A percentile compares a stretch with the other conserved stretches of the same genome.
Conservation (phyloP, 2,329 filamentous ascomycete genomes). For the Pyrenophora seminiperda region DNA sequence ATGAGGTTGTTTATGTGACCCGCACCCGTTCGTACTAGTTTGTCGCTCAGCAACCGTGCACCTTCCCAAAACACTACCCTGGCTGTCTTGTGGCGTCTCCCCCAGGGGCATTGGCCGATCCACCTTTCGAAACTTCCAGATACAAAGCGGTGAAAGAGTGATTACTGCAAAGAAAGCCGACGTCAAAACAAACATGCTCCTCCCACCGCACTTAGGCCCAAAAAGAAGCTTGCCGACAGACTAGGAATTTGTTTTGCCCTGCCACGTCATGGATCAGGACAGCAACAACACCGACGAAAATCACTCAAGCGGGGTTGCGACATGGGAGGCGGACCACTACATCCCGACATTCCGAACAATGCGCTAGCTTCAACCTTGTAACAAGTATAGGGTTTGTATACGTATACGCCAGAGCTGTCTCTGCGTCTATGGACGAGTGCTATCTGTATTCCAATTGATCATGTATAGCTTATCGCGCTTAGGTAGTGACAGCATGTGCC, state of each 20-base stretch:
- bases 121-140: conserved; percentile 11
- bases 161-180: neutral
- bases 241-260: neutral
- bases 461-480: neutral
- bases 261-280: conserved; percentile 6
- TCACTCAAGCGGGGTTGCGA: conserved; percentile 6
- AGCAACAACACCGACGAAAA: conserved; percentile 5
- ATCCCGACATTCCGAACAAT: too few relatives aligned
- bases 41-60: conserved; percentile 21
- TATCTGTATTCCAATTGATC: too few relatives aligned
- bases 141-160: conserved; percentile 1
- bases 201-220: neutral
- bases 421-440: too few relatives aligned
- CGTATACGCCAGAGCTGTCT: too few relatives aligned
- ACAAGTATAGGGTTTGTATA: neutral
- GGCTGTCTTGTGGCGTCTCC: conserved; percentile 8
- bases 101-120: conserved; percentile 9
- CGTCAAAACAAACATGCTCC: neutral
- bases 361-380: too few relatives aligned
- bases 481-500: neutral
- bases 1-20: conserved; percentile 16
- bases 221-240: neutral
- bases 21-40: conserved; percentile 14
- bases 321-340: neutral
- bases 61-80: conserved; percentile 13